Evolutionary conservation across 306 rosid genomes (phyloP).

Genomic region (Phaseolus lunatus): DNA sequence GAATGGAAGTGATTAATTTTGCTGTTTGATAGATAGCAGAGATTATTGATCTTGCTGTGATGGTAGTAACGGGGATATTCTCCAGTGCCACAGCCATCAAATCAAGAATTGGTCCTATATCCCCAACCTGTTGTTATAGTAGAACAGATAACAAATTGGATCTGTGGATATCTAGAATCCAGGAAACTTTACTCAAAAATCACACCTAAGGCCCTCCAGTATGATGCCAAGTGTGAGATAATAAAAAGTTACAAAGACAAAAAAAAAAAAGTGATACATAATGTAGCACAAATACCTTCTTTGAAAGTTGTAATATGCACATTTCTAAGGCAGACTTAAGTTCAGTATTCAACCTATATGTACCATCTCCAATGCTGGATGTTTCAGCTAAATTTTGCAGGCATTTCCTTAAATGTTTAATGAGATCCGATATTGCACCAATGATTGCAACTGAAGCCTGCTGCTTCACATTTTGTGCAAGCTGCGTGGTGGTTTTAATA

Average conservation of each 20-base stretch:
- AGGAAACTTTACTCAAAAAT: constrained; percentile 22
- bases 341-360: constrained; percentile 60
- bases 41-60: constrained; percentile 78
- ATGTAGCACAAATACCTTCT: constrained; percentile 62
- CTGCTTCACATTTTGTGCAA: constrained; percentile 74
- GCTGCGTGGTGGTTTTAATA: constrained; percentile 66
- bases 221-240: constrained; percentile 11
- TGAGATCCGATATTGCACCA: constrained; percentile 89
- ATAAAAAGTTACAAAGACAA: constrained; percentile 26
- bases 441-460: constrained; percentile 71
- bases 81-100: constrained; percentile 89
- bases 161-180: constrained; percentile 1
- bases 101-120: constrained; percentile 92
- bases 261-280: constrained; percentile 28
- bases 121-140: constrained; percentile 74
- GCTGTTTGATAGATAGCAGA: constrained; percentile 84
- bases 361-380: constrained; percentile 51
- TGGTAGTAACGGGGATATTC: constrained; percentile 63
- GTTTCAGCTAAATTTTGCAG: constrained; percentile 74
- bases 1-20: constrained; percentile 72
- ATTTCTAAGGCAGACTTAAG: constrained; percentile 77
- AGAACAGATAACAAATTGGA: not conserved
- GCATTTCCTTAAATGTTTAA: constrained; percentile 86
- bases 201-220: constrained; percentile 2
- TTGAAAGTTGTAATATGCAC: constrained; percentile 78